phyloP scores from a whole-genome alignment of 225 moss, liverwort and hornwort genomes.

The Neckera pumila region DNA sequence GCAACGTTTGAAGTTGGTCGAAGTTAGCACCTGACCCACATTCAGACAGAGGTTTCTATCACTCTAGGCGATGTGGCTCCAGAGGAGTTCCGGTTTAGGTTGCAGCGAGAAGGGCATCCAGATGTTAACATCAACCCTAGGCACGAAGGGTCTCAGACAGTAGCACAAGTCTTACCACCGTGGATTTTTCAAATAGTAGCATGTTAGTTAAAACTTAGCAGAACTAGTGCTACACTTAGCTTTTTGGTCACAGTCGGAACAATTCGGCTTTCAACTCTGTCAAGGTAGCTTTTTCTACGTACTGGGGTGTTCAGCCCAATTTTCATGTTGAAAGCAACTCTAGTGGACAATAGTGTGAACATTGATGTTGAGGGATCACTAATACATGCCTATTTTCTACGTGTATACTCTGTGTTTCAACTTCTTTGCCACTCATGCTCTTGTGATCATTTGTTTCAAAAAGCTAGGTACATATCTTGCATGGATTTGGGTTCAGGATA shows the following conservation, averaged over 20 bases:
- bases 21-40: neutral
- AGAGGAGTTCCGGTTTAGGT: neutral
- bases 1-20: neutral
- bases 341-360: neutral
- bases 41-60: neutral
- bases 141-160: neutral
- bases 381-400: too few species aligned
- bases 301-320: neutral
- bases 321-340: neutral
- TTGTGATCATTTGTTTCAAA: neutral
- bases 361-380: too few species aligned
- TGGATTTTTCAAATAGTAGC: neutral
- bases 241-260: neutral
- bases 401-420: neutral
- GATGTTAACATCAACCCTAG: neutral
- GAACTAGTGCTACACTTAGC: neutral
- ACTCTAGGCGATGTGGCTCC: neutral
- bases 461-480: neutral
- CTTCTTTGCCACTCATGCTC: neutral
- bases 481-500: neutral
- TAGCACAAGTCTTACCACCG: neutral
- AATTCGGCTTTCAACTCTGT: rapidly evolving
- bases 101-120: neutral
- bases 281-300: neutral
- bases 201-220: neutral